phyloP scores from a whole-genome alignment of 768 basidiomycete species.

The Ephemerocybe angulata region DNA sequence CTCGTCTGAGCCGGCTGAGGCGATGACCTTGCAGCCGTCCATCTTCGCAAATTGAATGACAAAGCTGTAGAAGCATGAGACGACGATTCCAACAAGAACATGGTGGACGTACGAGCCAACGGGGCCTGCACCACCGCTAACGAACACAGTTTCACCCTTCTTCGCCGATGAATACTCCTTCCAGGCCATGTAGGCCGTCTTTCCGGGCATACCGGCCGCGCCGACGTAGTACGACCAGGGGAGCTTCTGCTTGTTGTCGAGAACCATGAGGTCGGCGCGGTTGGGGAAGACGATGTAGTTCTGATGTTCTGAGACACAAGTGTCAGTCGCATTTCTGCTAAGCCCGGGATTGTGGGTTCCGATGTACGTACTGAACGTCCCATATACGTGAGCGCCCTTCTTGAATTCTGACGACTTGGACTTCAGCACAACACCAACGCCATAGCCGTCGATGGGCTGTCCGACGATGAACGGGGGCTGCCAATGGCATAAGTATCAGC shows the following conservation, averaged over 20 bases:
- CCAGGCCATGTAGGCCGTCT: conserved; percentile 31
- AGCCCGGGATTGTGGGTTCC: neutral
- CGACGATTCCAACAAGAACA: neutral
- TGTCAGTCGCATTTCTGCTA: neutral
- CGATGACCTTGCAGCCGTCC: neutral
- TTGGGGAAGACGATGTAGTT: conserved; percentile 30
- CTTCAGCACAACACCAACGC: conserved; percentile 25
- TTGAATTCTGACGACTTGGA: conserved; percentile 20
- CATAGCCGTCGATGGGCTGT: conserved; percentile 21
- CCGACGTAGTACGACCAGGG: conserved; percentile 41
- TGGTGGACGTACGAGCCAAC: conserved; percentile 35
- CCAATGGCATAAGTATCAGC: neutral
- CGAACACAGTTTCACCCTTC: conserved; percentile 26
- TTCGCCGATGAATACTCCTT: conserved; percentile 26
- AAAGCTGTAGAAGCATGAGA: neutral
- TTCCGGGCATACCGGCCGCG: conserved; percentile 31
- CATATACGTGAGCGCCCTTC: conserved; percentile 7
- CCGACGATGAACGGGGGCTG: conserved; percentile 12
- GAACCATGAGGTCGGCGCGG: conserved; percentile 15
- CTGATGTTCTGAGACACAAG: conserved; percentile 24
- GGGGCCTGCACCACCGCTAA: conserved; percentile 25
- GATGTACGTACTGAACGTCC: conserved; percentile 17
- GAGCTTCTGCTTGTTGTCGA: conserved; percentile 36
- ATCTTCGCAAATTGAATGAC: conserved; percentile 5
- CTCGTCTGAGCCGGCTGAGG: neutral